Conservation (phyloP, 2,329 filamentous ascomycete species). For the Biscogniauxia marginata region DNA sequence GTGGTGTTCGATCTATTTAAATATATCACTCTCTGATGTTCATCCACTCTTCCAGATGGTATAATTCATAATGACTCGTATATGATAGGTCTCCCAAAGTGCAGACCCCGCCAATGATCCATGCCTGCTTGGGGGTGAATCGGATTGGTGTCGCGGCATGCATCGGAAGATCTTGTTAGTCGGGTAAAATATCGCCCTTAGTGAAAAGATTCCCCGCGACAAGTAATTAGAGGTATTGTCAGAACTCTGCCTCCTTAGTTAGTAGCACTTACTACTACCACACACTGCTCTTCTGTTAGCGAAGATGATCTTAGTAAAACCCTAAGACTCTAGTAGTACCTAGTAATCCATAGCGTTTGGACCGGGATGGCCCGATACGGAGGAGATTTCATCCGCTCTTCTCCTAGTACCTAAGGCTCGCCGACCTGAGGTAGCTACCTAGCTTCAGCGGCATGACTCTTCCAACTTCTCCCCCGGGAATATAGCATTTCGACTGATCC, state of each 20-base stretch:
- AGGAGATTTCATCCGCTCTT: not conserved
- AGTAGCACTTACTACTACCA: not conserved
- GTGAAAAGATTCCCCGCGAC: not conserved
- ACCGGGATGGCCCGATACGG: not conserved
- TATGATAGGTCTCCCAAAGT: constrained; percentile 19
- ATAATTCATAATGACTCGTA: constrained; percentile 15
- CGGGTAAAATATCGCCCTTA: constrained; percentile 32
- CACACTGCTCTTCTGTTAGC: not conserved
- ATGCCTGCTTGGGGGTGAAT: constrained; percentile 21
- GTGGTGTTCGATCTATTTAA: constrained; percentile 13
- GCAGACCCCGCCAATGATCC: constrained; percentile 25
- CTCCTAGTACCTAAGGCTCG: not conserved
- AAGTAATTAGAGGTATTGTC: not conserved
- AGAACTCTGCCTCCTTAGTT: not conserved
- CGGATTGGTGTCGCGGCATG: constrained; percentile 27
- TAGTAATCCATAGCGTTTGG: not conserved
- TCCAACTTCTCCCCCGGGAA: not conserved
- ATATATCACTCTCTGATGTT: constrained; percentile 4
- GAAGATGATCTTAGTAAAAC: not conserved
- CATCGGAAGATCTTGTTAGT: constrained; percentile 13
- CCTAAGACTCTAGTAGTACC: not conserved
- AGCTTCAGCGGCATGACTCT: not conserved
- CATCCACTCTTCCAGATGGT: not conserved
- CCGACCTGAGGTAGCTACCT: not conserved
- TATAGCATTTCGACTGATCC: not conserved